Conservation (phyloP, 2,329 filamentous ascomycete genomes). For the Neocatenulostroma microsporum region DNA sequence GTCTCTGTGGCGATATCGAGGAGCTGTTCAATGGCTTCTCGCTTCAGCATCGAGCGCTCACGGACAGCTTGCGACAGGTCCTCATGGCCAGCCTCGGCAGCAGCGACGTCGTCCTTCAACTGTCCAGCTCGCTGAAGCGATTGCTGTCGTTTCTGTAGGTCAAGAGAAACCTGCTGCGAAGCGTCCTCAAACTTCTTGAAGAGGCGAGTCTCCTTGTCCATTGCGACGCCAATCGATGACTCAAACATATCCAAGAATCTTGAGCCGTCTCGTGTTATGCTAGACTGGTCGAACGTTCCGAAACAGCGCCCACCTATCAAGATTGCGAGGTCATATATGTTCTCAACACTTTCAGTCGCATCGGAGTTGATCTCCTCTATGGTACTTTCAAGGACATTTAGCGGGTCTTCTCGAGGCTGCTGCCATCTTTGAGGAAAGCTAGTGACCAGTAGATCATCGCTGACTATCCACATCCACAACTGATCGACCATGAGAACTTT, state of each 20-base stretch:
- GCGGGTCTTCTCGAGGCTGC: constrained; percentile 53
- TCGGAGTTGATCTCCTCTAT: constrained; percentile 61
- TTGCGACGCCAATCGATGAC: constrained; percentile 49
- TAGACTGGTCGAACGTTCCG: constrained; percentile 46
- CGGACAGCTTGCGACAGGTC: background rate
- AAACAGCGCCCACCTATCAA: constrained; percentile 42
- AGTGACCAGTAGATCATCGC: constrained; percentile 52
- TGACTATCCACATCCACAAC: constrained; percentile 58
- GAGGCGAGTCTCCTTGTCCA: constrained; percentile 37
- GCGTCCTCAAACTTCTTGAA: constrained; percentile 54
- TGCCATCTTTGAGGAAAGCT: constrained; percentile 53
- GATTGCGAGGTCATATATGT: constrained; percentile 55
- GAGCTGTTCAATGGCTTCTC: constrained; percentile 47
- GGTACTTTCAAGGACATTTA: constrained; percentile 56
- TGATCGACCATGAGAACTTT: constrained; percentile 64
- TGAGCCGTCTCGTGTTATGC: constrained; percentile 55
- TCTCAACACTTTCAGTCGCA: constrained; percentile 51
- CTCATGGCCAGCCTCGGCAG: background rate
- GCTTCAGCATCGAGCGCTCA: background rate
- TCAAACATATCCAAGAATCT: constrained; percentile 64
- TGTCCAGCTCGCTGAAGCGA: constrained; percentile 11
- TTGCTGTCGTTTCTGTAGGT: constrained; percentile 1
- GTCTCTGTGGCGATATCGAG: constrained; percentile 56
- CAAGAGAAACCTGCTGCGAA: constrained; percentile 45
- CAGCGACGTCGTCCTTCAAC: background rate